phyloP scores from a whole-genome alignment of 306 rosid species.

The Oemleria cerasiformis region DNA sequence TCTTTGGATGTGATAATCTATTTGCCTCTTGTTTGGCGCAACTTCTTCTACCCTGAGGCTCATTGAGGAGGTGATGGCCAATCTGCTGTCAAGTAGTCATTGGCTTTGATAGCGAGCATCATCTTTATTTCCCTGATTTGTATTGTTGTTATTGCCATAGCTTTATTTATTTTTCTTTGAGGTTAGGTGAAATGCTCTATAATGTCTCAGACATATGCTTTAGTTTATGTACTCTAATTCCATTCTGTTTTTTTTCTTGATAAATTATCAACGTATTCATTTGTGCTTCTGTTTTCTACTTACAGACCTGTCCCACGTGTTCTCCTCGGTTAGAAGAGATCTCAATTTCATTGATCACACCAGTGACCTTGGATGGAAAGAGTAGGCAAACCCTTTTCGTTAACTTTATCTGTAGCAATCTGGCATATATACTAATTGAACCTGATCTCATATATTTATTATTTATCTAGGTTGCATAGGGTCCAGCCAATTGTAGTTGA shows the following conservation, averaged over 20 bases:
- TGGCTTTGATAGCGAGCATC: background rate
- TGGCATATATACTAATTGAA: conserved; percentile 5
- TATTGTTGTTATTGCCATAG: background rate
- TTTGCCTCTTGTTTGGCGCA: background rate
- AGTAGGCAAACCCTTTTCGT: conserved; percentile 48
- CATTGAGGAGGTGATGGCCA: background rate
- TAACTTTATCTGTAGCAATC: conserved; percentile 16
- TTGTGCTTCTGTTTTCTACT: conserved; percentile 22
- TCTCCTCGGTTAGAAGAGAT: conserved; percentile 76
- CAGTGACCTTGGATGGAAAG: conserved; percentile 95
- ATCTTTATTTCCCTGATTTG: background rate
- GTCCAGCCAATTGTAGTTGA: conserved; percentile 85
- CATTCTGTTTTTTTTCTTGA: conserved; percentile 16
- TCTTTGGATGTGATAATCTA: background rate
- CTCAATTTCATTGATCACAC: conserved; percentile 88
- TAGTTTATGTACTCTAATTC: background rate
- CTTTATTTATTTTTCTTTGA: background rate
- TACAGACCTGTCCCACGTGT: conserved; percentile 85
- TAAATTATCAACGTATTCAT: conserved; percentile 10
- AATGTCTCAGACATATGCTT: background rate
- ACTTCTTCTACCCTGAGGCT: background rate
- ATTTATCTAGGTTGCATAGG: conserved; percentile 57
- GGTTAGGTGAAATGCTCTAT: too few species aligned
- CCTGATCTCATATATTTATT: conserved; percentile 19
- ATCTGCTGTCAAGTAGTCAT: background rate